These are phyloP conservation scores for Trichothecium roseum DNA, from an alignment of 2,329 filamentous ascomycete species.

Conservation along the genomic window DNA sequence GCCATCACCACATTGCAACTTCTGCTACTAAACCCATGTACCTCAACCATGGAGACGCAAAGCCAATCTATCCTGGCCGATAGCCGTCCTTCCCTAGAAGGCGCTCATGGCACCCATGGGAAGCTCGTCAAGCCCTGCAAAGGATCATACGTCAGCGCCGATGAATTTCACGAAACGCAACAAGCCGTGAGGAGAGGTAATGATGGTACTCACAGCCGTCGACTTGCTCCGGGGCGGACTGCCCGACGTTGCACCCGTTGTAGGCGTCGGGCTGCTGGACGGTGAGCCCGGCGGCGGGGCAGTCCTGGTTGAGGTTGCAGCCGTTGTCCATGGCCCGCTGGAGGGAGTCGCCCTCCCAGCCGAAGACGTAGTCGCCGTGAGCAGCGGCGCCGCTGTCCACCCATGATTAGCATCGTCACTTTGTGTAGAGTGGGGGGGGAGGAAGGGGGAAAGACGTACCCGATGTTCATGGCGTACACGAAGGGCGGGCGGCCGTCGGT, in stretches of 20 bases:
- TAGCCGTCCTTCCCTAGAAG: too few species aligned
- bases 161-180: too few species aligned
- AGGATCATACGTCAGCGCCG: too few species aligned
- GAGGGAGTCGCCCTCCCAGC: constrained; percentile 62
- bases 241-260: constrained; percentile 33
- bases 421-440: too few species aligned
- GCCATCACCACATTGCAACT: too few species aligned
- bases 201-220: constrained; percentile 25
- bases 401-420: constrained; percentile 28
- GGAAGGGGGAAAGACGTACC: too few species aligned
- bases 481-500: constrained; percentile 23
- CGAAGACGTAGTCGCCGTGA: constrained; percentile 71
- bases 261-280: constrained; percentile 32
- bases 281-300: constrained; percentile 30
- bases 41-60: too few species aligned
- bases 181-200: too few species aligned
- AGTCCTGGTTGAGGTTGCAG: constrained; percentile 27
- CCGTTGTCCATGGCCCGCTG: constrained; percentile 52
- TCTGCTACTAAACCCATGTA: too few species aligned
- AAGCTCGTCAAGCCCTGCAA: too few species aligned
- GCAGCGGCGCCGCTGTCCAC: constrained; percentile 51
- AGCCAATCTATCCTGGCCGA: too few species aligned
- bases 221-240: constrained; percentile 36
- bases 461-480: constrained; percentile 16
- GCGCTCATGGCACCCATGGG: too few species aligned